Evolutionary conservation across 1,139 yeast genomes (phyloP).

Genomic region (Kazachstania sp.): DNA sequence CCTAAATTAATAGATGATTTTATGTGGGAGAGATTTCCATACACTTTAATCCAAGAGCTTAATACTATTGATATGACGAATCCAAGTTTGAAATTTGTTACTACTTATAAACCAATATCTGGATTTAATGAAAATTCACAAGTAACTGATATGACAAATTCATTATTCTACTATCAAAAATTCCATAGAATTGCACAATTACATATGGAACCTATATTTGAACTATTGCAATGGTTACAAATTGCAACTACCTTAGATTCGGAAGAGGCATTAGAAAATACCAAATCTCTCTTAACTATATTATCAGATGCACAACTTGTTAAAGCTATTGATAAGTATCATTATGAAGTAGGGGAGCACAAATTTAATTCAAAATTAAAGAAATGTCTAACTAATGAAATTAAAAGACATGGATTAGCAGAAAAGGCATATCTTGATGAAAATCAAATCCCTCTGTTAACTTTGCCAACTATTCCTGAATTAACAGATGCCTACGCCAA

Average conservation of each 20-base stretch:
- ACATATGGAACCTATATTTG: conserved; percentile 67
- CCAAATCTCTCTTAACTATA: conserved; percentile 47
- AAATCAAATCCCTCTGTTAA: conserved; percentile 28
- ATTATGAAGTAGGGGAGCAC: conserved; percentile 75
- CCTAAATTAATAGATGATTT: conserved; percentile 37
- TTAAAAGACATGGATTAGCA: conserved; percentile 11
- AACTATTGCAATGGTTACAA: conserved; percentile 84
- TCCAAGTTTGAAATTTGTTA: conserved; percentile 20
- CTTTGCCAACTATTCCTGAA: conserved; percentile 53
- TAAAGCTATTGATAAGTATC: conserved; percentile 65
- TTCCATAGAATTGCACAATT: conserved; percentile 51
- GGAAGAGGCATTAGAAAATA: conserved; percentile 49
- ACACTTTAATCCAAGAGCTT: conserved; percentile 33
- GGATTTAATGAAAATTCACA: conserved; percentile 7
- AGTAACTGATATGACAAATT: conserved; percentile 30
- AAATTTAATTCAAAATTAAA: conserved; percentile 37
- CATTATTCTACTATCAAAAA: conserved; percentile 47
- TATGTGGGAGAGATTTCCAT: conserved; percentile 37
- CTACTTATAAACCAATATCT: conserved; percentile 29
- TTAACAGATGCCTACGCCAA: conserved; percentile 54
- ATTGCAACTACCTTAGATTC: conserved; percentile 58
- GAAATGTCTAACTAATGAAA: conserved; percentile 35
- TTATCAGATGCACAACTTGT: conserved; percentile 64
- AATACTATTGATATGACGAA: conserved; percentile 21
- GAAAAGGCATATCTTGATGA: conserved; percentile 20